Evolutionary conservation across 345 rosid species (phyloP).

Genomic region (Melaleuca quinquenervia): DNA sequence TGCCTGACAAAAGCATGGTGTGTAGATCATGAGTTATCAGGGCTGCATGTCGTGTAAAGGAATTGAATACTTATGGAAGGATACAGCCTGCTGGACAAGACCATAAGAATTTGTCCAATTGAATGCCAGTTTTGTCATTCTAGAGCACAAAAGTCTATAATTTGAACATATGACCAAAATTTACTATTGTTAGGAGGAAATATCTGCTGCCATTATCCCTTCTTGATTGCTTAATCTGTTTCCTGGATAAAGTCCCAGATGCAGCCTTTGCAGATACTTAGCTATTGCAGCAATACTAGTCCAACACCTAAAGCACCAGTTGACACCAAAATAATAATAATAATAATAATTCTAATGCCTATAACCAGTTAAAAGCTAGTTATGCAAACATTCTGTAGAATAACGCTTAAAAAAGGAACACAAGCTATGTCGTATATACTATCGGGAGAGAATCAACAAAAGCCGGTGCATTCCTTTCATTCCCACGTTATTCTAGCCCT

Average conservation of each 20-base stretch:
- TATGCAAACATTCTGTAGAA: background rate
- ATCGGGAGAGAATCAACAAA: background rate
- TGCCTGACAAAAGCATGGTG: conserved; percentile 38
- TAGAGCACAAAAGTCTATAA: background rate
- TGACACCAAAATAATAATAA: background rate
- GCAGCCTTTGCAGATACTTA: background rate
- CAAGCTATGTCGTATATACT: background rate
- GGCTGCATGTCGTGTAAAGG: background rate
- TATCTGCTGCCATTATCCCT: background rate
- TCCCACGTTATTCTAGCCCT: background rate
- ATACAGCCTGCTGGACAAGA: background rate
- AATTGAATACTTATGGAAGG: background rate
- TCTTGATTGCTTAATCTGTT: background rate
- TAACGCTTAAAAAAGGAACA: background rate
- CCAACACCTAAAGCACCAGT: background rate
- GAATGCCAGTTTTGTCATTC: background rate
- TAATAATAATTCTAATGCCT: background rate
- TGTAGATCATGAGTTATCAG: background rate
- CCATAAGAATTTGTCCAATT: background rate
- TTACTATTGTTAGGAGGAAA: background rate
- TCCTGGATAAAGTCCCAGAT: background rate
- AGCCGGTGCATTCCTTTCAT: background rate
- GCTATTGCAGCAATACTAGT: background rate
- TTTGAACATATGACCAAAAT: background rate
- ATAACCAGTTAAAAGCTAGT: background rate